Evolutionary conservation across 306 rosid species (phyloP).

Genomic region (Myrica gale): DNA sequence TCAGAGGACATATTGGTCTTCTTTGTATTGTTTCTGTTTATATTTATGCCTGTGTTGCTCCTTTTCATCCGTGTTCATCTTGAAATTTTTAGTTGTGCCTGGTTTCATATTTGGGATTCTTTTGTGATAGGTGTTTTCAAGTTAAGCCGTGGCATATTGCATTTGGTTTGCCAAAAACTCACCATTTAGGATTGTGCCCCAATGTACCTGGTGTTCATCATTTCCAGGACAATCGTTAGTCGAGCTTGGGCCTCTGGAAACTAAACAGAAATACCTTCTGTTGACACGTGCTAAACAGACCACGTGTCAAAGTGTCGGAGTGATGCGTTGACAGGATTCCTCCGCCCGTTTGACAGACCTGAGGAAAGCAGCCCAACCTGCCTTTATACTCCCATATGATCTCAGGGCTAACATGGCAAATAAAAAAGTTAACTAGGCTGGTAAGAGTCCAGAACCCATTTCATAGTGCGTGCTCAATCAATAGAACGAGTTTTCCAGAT

Average conservation of each 20-base stretch:
- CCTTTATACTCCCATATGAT: neutral
- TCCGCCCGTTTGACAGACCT: neutral
- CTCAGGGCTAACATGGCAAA: neutral
- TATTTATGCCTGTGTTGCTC: constrained; percentile 23
- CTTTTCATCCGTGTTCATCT: constrained; percentile 7
- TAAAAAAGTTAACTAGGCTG: neutral
- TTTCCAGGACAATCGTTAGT: too few relatives aligned
- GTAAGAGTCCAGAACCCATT: too few relatives aligned
- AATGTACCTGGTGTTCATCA: too few relatives aligned
- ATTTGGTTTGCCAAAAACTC: too few relatives aligned
- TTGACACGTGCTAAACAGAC: constrained; percentile 49
- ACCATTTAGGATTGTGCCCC: too few relatives aligned
- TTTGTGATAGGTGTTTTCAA: constrained; percentile 24
- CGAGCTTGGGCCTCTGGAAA: too few relatives aligned
- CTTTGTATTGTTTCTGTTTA: constrained; percentile 22
- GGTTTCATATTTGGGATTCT: constrained; percentile 10
- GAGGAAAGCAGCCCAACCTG: neutral
- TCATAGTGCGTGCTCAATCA: neutral
- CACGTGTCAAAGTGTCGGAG: constrained; percentile 1
- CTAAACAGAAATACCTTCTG: too few relatives aligned
- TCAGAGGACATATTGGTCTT: constrained; percentile 23
- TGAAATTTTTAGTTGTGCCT: constrained; percentile 16
- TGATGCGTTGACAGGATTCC: neutral
- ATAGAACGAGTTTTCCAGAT: too few relatives aligned
- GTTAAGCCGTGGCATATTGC: constrained; percentile 30